Conservation (phyloP, 352 stramenopile genomes). For the Elongisporangium prolatum region DNA sequence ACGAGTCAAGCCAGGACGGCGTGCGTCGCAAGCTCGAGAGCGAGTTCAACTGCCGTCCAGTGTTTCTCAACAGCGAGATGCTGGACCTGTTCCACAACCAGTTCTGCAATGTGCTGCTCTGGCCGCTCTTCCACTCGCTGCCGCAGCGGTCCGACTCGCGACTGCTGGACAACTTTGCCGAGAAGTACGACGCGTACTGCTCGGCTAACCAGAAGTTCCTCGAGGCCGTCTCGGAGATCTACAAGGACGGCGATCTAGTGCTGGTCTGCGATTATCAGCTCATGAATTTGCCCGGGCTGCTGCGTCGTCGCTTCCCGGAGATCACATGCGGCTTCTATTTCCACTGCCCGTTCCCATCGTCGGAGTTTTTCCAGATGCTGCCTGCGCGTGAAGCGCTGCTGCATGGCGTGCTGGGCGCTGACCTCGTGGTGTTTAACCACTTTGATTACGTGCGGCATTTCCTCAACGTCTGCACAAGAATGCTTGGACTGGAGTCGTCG, state of each 20-base stretch:
- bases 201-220: constrained; percentile 85
- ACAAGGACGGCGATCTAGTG: constrained; percentile 82
- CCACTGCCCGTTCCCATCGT: constrained; percentile 88
- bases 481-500: constrained; percentile 83
- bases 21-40: constrained; percentile 68
- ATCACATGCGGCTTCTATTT: constrained; percentile 87
- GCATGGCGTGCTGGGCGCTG: constrained; percentile 77
- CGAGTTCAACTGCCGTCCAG: constrained; percentile 80
- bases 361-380: constrained; percentile 90
- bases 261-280: constrained; percentile 90
- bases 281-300: constrained; percentile 74
- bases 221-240: constrained; percentile 73
- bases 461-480: constrained; percentile 77
- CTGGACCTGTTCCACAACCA: constrained; percentile 86
- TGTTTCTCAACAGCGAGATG: constrained; percentile 76
- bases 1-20: constrained; percentile 74
- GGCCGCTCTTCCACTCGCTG: constrained; percentile 89
- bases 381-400: constrained; percentile 70
- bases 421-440: constrained; percentile 87
- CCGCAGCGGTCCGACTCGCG: constrained; percentile 69
- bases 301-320: constrained; percentile 72
- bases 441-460: constrained; percentile 90
- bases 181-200: constrained; percentile 87
- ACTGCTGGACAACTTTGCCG: constrained; percentile 76
- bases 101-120: constrained; percentile 89